Evolutionary conservation across 2,329 filamentous ascomycete species (phyloP).

Genomic region (Phaeoacremonium minimum): DNA sequence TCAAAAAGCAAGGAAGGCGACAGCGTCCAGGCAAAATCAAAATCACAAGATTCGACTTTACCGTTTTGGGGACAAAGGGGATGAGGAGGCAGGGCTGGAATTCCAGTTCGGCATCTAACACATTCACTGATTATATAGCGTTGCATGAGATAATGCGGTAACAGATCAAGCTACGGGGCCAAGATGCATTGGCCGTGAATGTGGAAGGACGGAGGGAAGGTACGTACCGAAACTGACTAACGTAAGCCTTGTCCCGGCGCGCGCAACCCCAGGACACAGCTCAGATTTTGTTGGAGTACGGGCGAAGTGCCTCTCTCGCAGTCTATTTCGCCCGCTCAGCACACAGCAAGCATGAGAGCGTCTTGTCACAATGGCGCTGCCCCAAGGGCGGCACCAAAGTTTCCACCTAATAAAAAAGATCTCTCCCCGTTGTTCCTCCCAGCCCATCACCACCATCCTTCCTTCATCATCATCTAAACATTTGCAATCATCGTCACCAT

Average conservation of each 20-base stretch:
- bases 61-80: not conserved
- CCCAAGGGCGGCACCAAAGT: slow-evolving; percentile 3
- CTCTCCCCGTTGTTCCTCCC: slow-evolving; percentile 7
- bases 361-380: not conserved
- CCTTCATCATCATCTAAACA: slow-evolving; percentile 12
- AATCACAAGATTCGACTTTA: not conserved
- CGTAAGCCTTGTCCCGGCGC: not conserved
- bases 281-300: not conserved
- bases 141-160: not conserved
- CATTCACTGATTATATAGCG: no score
- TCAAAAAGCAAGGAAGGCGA: no score
- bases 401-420: slow-evolving; percentile 8
- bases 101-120: no score
- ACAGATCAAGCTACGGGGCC: not conserved
- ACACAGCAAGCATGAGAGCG: not conserved
- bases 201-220: not conserved
- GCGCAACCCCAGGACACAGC: no score
- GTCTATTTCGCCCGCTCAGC: no score
- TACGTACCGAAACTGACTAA: not conserved
- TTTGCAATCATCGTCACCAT: slow-evolving; percentile 9
- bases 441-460: slow-evolving; percentile 9
- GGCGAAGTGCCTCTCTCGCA: not conserved
- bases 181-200: not conserved
- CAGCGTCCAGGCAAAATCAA: no score
- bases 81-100: no score